phyloP scores from a whole-genome alignment of 441 rosid genomes.

The Bruguiera hainesii region DNA sequence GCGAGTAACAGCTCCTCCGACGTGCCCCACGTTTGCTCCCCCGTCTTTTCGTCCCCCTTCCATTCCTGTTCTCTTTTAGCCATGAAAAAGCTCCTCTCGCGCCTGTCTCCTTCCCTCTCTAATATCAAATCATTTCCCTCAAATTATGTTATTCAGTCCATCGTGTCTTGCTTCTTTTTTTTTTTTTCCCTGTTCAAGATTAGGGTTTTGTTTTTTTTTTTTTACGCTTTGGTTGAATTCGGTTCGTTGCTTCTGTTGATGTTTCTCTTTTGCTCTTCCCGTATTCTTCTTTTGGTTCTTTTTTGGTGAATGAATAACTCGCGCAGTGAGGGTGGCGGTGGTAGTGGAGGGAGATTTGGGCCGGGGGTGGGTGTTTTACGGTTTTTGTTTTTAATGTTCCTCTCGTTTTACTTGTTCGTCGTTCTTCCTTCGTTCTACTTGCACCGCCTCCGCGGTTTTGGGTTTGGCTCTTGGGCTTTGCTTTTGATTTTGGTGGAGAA shows the following conservation, averaged over 20 bases:
- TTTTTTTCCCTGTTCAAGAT: not conserved
- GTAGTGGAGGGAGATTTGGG: no score
- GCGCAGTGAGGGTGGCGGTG: no score
- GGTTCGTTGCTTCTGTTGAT: not conserved
- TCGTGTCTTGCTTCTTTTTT: not conserved
- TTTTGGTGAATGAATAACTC: no score
- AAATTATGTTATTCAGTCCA: not conserved
- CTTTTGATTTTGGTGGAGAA: no score
- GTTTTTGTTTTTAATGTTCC: no score
- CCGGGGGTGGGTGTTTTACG: no score
- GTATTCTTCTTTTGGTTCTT: no score
- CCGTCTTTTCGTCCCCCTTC: not conserved
- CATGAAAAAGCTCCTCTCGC: not conserved
- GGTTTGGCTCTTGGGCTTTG: no score
- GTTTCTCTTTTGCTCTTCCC: not conserved
- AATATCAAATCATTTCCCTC: constrained; percentile 1
- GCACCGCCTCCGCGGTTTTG: no score
- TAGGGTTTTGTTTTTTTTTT: constrained; percentile 23
- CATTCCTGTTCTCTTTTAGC: not conserved
- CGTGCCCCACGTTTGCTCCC: constrained; percentile 32
- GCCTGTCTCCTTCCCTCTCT: not conserved
- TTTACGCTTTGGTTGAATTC: constrained; percentile 15
- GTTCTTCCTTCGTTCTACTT: no score
- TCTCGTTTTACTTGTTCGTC: no score
- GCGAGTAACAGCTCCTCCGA: constrained; percentile 45